phyloP scores from a whole-genome alignment of 2,329 filamentous ascomycete species.

The Dothideomycetes sp. region DNA sequence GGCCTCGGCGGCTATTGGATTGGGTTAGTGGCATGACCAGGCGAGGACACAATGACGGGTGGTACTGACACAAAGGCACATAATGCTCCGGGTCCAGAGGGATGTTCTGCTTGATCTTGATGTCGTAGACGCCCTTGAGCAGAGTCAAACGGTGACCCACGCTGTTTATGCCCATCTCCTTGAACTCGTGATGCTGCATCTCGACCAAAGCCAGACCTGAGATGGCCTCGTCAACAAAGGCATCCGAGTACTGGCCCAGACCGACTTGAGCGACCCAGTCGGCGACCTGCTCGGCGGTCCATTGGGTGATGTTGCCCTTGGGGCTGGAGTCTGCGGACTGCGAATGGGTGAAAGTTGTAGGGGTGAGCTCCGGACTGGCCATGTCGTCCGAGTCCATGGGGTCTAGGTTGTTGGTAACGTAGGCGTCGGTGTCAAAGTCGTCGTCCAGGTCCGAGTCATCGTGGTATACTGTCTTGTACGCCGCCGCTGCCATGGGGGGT shows the following conservation, averaged over 20 bases:
- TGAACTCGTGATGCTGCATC: constrained; percentile 83
- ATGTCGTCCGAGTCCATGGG: constrained; percentile 36
- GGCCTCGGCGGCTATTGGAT: constrained; percentile 69
- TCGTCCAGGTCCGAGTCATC: constrained; percentile 34
- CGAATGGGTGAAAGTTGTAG: constrained; percentile 62
- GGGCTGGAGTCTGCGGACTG: constrained; percentile 51
- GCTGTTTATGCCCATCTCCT: constrained; percentile 86
- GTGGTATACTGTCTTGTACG: constrained; percentile 44
- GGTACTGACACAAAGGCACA: constrained; percentile 70
- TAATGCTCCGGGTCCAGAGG: constrained; percentile 90
- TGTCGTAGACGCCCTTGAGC: constrained; percentile 90
- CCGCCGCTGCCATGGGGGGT: constrained; percentile 19
- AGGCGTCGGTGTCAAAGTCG: constrained; percentile 67
- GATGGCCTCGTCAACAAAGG: constrained; percentile 87
- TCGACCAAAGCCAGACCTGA: constrained; percentile 84
- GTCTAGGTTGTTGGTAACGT: too few relatives aligned
- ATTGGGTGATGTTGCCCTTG: constrained; percentile 67
- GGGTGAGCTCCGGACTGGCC: constrained; percentile 55
- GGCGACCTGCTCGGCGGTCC: constrained; percentile 79
- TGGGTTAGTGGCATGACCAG: constrained; percentile 17
- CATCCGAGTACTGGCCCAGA: constrained; percentile 70
- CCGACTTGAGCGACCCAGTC: constrained; percentile 78
- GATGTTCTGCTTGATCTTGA: constrained; percentile 88
- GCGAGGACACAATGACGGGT: background rate
- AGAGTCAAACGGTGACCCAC: constrained; percentile 92